Base-by-base conservation (phyloP, 345 rosid species). In the Euclidium syriacum region DNA sequence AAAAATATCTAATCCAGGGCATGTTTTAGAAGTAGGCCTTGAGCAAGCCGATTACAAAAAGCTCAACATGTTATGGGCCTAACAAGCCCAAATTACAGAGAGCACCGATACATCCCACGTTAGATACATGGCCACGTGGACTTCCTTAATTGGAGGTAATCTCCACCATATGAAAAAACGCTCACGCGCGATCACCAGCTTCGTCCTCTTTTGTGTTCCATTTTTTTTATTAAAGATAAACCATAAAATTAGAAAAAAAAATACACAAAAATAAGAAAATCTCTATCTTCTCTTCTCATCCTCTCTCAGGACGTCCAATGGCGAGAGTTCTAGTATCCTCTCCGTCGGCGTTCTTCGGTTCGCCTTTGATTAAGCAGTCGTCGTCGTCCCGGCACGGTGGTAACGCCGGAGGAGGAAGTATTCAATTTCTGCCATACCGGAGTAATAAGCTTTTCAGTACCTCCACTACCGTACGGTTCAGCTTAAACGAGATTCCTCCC, bases 251-350 rank as follows among this genome's bases (percentile, higher is more conserved):
- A 12, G 4, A 1, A 6, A 19, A 36, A 30, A 36, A 4, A 25
- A 18, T 1, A 38, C 4, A 33, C 10, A 24, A 20, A 6, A 22
- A 16, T 12, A 40, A n/a, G 1, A 53, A 70, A 25, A 43, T 51
- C 43, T 58, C 62, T 33, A 48, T 64, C 70, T 51, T 22, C 62
- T 23, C 49, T 46, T 51, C 77, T 54, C 74, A 43, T 30, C 65
- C 62, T 10, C 41, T 35, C 48, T 10, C 34, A 29, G 25, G 12
- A 3, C 36, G 40, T 10, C 50, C 72, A 78, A 92, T 90, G 99
- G 95, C 96, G 81, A 85, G 82, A 71, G 73, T 82, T 52, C 77
- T 90, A 26, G 82, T 94, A 74, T 90, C 95, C 53, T 85, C 75
- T 56, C 75, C 90, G 10, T 84, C 95, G 6, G 67, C 87, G 20